Evolutionary conservation across 2,329 filamentous ascomycete genomes (phyloP).

Genomic region (Hymenoscyphus occultus): DNA sequence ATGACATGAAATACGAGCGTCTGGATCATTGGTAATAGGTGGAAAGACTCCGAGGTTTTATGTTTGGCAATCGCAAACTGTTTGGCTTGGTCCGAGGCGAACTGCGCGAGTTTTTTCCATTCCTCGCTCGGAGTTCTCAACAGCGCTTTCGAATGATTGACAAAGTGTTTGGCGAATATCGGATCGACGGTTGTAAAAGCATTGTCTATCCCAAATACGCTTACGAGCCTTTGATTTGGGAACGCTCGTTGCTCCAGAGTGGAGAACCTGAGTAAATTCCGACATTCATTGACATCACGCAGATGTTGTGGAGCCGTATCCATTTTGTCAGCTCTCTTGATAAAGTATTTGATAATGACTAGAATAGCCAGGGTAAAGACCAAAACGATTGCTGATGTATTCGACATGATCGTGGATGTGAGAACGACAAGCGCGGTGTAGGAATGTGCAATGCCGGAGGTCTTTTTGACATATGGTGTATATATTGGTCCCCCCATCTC

Average conservation of each 20-base stretch:
- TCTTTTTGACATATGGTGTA: too few species aligned
- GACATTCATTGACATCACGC: not conserved
- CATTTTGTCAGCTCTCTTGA: not conserved
- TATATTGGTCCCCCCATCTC: too few species aligned
- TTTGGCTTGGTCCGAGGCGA: not conserved
- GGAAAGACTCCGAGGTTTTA: not conserved
- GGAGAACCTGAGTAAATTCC: not conserved
- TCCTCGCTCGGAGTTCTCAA: not conserved
- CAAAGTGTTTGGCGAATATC: constrained; percentile 7
- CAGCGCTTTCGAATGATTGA: not conserved
- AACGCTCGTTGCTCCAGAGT: constrained; percentile 12
- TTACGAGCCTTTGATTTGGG: constrained; percentile 17
- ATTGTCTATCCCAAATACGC: constrained; percentile 21
- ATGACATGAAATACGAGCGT: constrained; percentile 16
- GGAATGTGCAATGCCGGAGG: not conserved
- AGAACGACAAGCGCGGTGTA: not conserved
- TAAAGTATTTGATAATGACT: not conserved
- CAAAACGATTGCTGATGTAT: not conserved
- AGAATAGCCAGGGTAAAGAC: not conserved
- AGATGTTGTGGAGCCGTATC: not conserved
- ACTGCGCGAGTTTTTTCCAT: not conserved
- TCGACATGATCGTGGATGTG: not conserved
- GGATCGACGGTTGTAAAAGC: constrained; percentile 21
- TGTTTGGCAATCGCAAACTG: not conserved
- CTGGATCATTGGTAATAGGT: constrained; percentile 12